Evolutionary conservation across 257 asterid species (phyloP).

Genomic region (Plectranthus barbatus): DNA sequence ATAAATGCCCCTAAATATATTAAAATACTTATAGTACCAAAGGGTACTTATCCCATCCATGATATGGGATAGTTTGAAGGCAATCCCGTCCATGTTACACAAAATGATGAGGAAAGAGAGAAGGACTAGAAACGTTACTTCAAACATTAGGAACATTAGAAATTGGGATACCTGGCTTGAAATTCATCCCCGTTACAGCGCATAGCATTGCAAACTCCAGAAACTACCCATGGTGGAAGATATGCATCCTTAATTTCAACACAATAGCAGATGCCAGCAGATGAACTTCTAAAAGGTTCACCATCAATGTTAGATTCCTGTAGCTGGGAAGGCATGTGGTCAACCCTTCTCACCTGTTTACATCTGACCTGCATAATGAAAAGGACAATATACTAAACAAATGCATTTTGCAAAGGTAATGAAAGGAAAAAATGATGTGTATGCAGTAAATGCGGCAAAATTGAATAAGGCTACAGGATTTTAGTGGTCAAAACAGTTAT

Average conservation of each 20-base stretch:
- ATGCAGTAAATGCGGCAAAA: neutral
- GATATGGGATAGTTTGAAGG: too few species aligned
- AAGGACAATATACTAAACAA: slow-evolving; percentile 5
- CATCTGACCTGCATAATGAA: slow-evolving; percentile 60
- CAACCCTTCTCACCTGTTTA: slow-evolving; percentile 73
- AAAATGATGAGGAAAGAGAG: neutral
- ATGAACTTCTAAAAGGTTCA: slow-evolving; percentile 36
- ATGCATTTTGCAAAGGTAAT: neutral
- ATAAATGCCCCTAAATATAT: too few species aligned
- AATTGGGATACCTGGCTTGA: slow-evolving; percentile 63
- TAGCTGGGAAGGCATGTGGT: slow-evolving; percentile 33
- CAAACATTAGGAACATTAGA: neutral
- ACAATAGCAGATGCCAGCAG: slow-evolving; percentile 59
- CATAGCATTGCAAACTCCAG: slow-evolving; percentile 61
- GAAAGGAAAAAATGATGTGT: neutral
- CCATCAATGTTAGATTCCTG: slow-evolving; percentile 29
- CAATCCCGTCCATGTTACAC: too few species aligned
- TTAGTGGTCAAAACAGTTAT: neutral
- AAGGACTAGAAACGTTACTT: neutral
- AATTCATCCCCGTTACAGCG: slow-evolving; percentile 52
- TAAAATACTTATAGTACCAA: too few species aligned
- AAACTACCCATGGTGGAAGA: slow-evolving; percentile 84
- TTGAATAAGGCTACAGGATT: neutral
- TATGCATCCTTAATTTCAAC: slow-evolving; percentile 67
- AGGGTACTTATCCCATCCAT: too few species aligned